Conservation (phyloP, 805 yeast species). For the Ogataea zsoltii region DNA sequence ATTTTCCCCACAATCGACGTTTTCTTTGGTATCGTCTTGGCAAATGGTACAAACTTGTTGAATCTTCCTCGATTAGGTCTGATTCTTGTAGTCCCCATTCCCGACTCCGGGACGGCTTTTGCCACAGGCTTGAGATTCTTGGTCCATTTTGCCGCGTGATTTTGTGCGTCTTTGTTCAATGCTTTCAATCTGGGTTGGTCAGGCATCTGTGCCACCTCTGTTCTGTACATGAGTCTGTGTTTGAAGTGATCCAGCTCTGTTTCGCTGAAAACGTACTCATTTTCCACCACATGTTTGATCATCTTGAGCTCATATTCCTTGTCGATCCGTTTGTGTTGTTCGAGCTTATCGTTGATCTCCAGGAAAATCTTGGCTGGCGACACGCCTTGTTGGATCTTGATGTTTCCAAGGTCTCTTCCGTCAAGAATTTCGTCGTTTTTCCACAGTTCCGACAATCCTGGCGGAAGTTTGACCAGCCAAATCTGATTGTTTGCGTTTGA, state of each 20-base stretch:
- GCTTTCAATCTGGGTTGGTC: constrained; percentile 49
- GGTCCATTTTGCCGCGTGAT: constrained; percentile 35
- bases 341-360: constrained; percentile 50
- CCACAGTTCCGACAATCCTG: constrained; percentile 84
- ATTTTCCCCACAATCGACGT: constrained; percentile 85
- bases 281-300: constrained; percentile 76
- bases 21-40: constrained; percentile 84
- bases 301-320: constrained; percentile 80
- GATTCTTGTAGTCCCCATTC: constrained; percentile 32
- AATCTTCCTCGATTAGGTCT: constrained; percentile 17
- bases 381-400: constrained; percentile 60
- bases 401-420: constrained; percentile 80
- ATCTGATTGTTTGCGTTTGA: constrained; percentile 64
- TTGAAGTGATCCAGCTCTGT: constrained; percentile 68
- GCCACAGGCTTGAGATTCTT: constrained; percentile 25
- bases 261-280: constrained; percentile 87
- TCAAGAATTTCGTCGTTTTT: constrained; percentile 56
- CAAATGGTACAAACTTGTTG: constrained; percentile 67
- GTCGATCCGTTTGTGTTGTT: constrained; percentile 62
- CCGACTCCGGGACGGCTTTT: constrained; percentile 29
- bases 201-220: constrained; percentile 54
- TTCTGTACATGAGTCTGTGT: constrained; percentile 51
- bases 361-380: constrained; percentile 50
- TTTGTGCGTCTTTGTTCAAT: constrained; percentile 37
- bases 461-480: constrained; percentile 91